phyloP scores from a whole-genome alignment of 768 basidiomycete species.

The Suillus tomentosus region DNA sequence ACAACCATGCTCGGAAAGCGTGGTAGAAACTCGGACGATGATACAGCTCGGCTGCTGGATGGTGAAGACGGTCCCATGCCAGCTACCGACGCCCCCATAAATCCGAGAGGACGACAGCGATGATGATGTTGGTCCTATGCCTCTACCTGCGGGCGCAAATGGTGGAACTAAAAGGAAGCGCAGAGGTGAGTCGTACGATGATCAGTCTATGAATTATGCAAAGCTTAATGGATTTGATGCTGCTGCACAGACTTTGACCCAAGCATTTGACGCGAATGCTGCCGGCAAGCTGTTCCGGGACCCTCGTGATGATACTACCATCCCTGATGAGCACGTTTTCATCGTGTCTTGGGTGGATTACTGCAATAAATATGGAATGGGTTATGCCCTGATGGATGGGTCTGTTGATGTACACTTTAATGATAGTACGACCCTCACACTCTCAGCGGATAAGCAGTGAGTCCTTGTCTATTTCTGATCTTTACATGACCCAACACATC shows the following conservation, averaged over 20 bases:
- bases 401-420: slow-evolving; percentile 96
- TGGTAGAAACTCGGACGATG: slow-evolving; percentile 40
- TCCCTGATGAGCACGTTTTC: slow-evolving; percentile 78
- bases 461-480: slow-evolving; percentile 29
- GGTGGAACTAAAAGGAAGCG: slow-evolving; percentile 72
- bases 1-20: slow-evolving; percentile 67
- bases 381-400: slow-evolving; percentile 94
- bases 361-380: slow-evolving; percentile 99
- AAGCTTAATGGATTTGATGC: slow-evolving; percentile 67
- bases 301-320: slow-evolving; percentile 52
- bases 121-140: slow-evolving; percentile 90
- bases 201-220: slow-evolving; percentile 9
- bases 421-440: slow-evolving; percentile 77
- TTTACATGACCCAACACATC: not conserved
- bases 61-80: slow-evolving; percentile 27
- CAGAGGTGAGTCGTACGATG: slow-evolving; percentile 57
- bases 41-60: slow-evolving; percentile 9
- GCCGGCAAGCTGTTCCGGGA: slow-evolving; percentile 67
- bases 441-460: slow-evolving; percentile 86
- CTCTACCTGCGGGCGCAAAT: slow-evolving; percentile 50
- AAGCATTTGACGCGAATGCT: slow-evolving; percentile 71
- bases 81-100: slow-evolving; percentile 21
- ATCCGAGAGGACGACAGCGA: slow-evolving; percentile 51
- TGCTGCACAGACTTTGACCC: slow-evolving; percentile 49
- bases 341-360: slow-evolving; percentile 99